Base-by-base conservation (phyloP, 2,329 filamentous ascomycete genomes). In the Cadophora sp. region DNA sequence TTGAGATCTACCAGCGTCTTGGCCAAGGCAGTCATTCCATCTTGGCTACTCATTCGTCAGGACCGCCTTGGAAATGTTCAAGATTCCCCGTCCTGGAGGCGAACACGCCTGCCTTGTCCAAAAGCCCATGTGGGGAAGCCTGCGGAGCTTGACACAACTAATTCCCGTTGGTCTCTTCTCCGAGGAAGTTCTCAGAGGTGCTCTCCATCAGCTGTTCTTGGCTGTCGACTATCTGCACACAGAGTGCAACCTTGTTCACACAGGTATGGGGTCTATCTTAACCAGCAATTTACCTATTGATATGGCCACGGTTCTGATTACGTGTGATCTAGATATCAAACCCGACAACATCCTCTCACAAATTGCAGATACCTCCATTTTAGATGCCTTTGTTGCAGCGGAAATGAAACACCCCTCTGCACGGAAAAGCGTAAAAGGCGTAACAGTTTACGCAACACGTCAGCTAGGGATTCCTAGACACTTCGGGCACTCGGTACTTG, bases 361-460 rank as follows among this genome's bases (percentile, higher is more conserved):
- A 0, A 75, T 78, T 41, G 66, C 74, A 22, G 76, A 79, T 59
- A 59, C 73, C 1, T 73, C 71, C 1, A 67, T 79, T 20, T 61
- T 80, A 6, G 61, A 62, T 3, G 58, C 71, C 0, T 76, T 77
- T 43, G 76, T 78, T 66, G 50, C 65, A 61, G 67, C 43, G 11
- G 67, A 71, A 45, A 18, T 48, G 22, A 18, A 33, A 4, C 48
- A 69, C 9, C 77, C 77, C 27, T 69, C 69, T 18, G 71, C 74
- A 6, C 56, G 75, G 16, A 80, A 80, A 55, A 59, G 71, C 8
- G 61, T 74, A 27, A 68, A 70, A 8, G 72, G 74, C 13, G 71
- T 39, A 33, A 76, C 67, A 11, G 75, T 67, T 18, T 67, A 67
- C 22, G 51, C 61, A 16, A 11, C 65, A 11, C 22, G 65, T 14